A percentile compares a stretch with the other conserved stretches of the same genome.
phyloP scores from a whole-genome alignment of 768 basidiomycete species.

The Russula abietina region DNA sequence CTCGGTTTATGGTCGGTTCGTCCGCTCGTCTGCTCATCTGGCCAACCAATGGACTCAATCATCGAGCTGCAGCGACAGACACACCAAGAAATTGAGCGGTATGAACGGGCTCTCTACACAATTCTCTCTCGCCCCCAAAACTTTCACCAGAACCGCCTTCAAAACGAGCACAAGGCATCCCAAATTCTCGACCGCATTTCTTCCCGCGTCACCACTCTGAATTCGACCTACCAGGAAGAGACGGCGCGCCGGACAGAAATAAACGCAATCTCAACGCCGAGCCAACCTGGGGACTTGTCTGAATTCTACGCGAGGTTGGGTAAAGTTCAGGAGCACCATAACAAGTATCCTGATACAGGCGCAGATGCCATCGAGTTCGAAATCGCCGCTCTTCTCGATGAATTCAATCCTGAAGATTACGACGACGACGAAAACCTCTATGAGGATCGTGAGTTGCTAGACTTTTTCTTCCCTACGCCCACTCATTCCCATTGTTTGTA shows the following conservation, averaged over 20 bases:
- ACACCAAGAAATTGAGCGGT: slow-evolving; percentile 93
- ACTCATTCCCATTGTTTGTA: slow-evolving; percentile 30
- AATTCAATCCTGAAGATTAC: slow-evolving; percentile 58
- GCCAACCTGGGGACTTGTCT: slow-evolving; percentile 62
- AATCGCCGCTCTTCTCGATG: slow-evolving; percentile 74
- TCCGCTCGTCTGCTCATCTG: background rate
- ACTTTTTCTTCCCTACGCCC: slow-evolving; percentile 31
- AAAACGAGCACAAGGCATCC: slow-evolving; percentile 83
- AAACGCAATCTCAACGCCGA: slow-evolving; percentile 51
- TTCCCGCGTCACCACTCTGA: slow-evolving; percentile 57
- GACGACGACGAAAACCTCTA: slow-evolving; percentile 71
- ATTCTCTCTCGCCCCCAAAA: slow-evolving; percentile 64
- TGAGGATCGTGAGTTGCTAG: slow-evolving; percentile 68
- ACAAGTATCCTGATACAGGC: slow-evolving; percentile 87
- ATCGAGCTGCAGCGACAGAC: slow-evolving; percentile 92
- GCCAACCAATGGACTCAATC: slow-evolving; percentile 84
- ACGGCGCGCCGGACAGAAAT: slow-evolving; percentile 65
- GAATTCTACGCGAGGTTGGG: slow-evolving; percentile 96
- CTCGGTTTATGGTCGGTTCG: background rate
- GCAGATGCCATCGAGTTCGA: slow-evolving; percentile 79
- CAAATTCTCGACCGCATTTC: slow-evolving; percentile 84
- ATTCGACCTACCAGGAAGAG: slow-evolving; percentile 72
- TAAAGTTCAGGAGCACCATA: slow-evolving; percentile 94
- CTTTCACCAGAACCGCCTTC: slow-evolving; percentile 57
- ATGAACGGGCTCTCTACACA: slow-evolving; percentile 80